A percentile compares a stretch with the other conserved stretches of the same genome.
These are phyloP conservation scores for Dipteronia dyeriana DNA, from an alignment of 345 rosid genomes.

Conservation along the genomic window DNA sequence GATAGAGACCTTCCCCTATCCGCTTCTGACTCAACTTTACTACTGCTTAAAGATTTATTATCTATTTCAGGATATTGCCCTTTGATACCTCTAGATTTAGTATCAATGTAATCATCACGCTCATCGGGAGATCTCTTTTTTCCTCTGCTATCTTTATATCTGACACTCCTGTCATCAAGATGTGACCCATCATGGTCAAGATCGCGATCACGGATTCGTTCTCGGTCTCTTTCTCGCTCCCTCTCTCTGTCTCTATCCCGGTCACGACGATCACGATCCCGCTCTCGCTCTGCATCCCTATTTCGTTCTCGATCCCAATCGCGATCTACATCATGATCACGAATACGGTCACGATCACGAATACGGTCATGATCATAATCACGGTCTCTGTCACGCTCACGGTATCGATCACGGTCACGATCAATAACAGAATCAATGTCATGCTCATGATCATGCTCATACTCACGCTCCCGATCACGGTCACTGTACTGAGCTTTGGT, in stretches of 20 bases:
- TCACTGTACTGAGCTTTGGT: slow-evolving; percentile 58
- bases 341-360: slow-evolving; percentile 37
- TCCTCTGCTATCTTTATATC: slow-evolving; percentile 63
- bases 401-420: slow-evolving; percentile 27
- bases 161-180: slow-evolving; percentile 55
- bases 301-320: slow-evolving; percentile 44
- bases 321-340: slow-evolving; percentile 43
- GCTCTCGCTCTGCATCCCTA: slow-evolving; percentile 35
- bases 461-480: slow-evolving; percentile 44
- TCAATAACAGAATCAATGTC: slow-evolving; percentile 37
- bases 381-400: slow-evolving; percentile 32
- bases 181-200: slow-evolving; percentile 39
- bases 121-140: slow-evolving; percentile 75
- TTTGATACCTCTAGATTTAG: slow-evolving; percentile 42
- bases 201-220: slow-evolving; percentile 19
- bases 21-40: slow-evolving; percentile 60
- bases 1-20: slow-evolving; percentile 69
- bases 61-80: slow-evolving; percentile 43
- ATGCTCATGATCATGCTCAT: slow-evolving; percentile 37
- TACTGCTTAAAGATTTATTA: slow-evolving; percentile 44
- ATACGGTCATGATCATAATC: slow-evolving; percentile 42
- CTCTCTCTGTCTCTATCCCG: slow-evolving; percentile 35
- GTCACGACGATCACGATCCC: slow-evolving; percentile 32
- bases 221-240: slow-evolving; percentile 28
- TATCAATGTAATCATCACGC: slow-evolving; percentile 53